phyloP scores from a whole-genome alignment of 257 asterid species.

The Fraxinus cuspidata region DNA sequence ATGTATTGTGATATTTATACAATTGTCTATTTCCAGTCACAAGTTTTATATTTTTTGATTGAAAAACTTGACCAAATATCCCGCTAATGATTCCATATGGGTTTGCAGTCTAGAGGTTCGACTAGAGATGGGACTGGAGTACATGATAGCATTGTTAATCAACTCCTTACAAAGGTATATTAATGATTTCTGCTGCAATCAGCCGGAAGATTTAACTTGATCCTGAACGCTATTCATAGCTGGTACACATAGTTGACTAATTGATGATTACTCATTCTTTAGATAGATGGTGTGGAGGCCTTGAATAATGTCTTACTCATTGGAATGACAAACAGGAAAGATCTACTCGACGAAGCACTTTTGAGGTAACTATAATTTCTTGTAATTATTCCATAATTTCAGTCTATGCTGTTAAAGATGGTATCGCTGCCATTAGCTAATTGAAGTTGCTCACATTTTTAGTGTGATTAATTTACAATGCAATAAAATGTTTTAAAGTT shows the following conservation, averaged over 20 bases:
- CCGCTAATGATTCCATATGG: constrained; percentile 27
- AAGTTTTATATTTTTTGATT: constrained; percentile 16
- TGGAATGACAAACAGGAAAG: constrained; percentile 99
- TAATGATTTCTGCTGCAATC: constrained; percentile 28
- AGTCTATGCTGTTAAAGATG: constrained; percentile 13
- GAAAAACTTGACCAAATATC: constrained; percentile 13
- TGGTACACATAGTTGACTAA: constrained; percentile 25
- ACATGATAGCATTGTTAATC: constrained; percentile 98
- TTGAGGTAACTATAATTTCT: constrained; percentile 58
- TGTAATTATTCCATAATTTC: constrained; percentile 11
- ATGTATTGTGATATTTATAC: constrained; percentile 1
- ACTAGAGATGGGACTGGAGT: constrained; percentile 99
- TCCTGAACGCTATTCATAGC: constrained; percentile 20
- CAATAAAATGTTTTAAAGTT: constrained; percentile 10
- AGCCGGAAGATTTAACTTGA: constrained; percentile 14
- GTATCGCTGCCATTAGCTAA: background rate
- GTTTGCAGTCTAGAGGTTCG: constrained; percentile 94
- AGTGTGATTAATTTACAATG: constrained; percentile 1
- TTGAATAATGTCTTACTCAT: constrained; percentile 95
- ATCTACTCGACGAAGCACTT: constrained; percentile 97
- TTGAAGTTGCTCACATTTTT: background rate
- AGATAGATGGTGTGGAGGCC: constrained; percentile 99
- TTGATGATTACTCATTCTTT: constrained; percentile 34
- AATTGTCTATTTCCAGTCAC: constrained; percentile 17
- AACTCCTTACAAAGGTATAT: constrained; percentile 93